Conservation (phyloP, 2,329 filamentous ascomycete species). For the Ophiostoma novo-ulmi region DNA sequence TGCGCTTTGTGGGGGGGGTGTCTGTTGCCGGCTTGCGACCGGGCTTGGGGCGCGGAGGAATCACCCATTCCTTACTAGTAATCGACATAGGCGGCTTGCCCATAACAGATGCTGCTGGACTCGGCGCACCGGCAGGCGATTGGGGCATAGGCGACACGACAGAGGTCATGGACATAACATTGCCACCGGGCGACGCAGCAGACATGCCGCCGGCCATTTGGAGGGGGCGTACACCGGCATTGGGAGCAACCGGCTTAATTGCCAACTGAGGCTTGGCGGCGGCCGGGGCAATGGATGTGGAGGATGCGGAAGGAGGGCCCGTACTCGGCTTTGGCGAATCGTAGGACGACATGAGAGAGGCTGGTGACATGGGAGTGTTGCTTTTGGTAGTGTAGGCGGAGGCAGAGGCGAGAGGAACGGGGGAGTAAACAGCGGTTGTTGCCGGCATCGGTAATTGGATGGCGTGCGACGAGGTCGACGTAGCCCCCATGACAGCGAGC, state of each 20-base stretch:
- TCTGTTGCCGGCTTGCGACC: conserved; percentile 91
- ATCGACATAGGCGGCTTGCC: conserved; percentile 50
- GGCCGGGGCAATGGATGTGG: conserved; percentile 25
- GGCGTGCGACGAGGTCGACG: conserved; percentile 18
- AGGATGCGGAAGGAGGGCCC: conserved; percentile 26
- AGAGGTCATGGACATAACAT: conserved; percentile 47
- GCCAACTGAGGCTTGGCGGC: conserved; percentile 25
- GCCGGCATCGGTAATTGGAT: conserved; percentile 18
- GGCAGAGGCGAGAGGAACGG: conserved; percentile 14
- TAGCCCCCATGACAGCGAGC: conserved; percentile 25
- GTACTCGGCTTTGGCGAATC: conserved; percentile 23
- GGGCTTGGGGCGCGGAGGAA: conserved; percentile 79
- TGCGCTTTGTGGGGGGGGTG: conserved; percentile 85
- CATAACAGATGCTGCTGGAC: conserved; percentile 14
- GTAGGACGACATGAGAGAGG: conserved; percentile 23
- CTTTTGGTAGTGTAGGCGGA: conserved; percentile 23
- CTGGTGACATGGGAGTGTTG: conserved; percentile 25
- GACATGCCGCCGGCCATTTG: conserved; percentile 26
- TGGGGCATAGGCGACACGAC: conserved; percentile 41
- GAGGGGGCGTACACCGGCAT: conserved; percentile 29
- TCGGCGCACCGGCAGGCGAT: conserved; percentile 36
- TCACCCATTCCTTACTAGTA: conserved; percentile 80
- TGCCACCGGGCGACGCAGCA: conserved; percentile 30
- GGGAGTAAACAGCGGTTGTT: conserved; percentile 9
- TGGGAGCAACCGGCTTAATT: conserved; percentile 25